Evolutionary conservation across 2,329 filamentous ascomycete species (phyloP).

Genomic region (Epichloe scottii): DNA sequence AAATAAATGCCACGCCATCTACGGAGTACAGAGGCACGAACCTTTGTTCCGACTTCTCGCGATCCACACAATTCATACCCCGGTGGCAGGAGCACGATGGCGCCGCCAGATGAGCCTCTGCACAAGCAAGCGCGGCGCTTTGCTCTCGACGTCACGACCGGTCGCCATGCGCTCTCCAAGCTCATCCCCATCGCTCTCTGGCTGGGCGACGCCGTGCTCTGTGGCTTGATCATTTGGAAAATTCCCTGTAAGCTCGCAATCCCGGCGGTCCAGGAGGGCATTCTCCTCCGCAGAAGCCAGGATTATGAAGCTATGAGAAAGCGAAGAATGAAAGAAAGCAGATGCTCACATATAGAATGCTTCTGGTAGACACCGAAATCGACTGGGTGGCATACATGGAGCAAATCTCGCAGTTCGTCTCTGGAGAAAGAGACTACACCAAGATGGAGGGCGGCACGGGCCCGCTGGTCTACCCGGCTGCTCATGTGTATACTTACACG

Average conservation of each 20-base stretch:
- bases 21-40: not conserved
- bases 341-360: not conserved
- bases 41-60: not conserved
- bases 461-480: slow-evolving; percentile 87
- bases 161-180: slow-evolving; percentile 36
- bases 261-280: too few relatives aligned
- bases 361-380: slow-evolving; percentile 74
- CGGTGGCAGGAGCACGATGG: slow-evolving; percentile 12
- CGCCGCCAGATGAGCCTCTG: slow-evolving; percentile 13
- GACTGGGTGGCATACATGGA: slow-evolving; percentile 98
- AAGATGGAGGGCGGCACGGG: slow-evolving; percentile 80
- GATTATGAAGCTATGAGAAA: not conserved
- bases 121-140: slow-evolving; percentile 17
- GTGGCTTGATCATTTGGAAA: slow-evolving; percentile 63
- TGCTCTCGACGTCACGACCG: slow-evolving; percentile 32
- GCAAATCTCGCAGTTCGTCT: slow-evolving; percentile 66
- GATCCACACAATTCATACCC: not conserved
- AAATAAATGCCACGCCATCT: slow-evolving; percentile 1
- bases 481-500: slow-evolving; percentile 85
- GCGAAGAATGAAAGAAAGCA: not conserved
- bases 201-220: slow-evolving; percentile 58
- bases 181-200: slow-evolving; percentile 50
- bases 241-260: slow-evolving; percentile 56
- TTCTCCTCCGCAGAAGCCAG: too few relatives aligned
- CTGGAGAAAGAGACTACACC: slow-evolving; percentile 80